Evolutionary conservation across 371 early-diverging fungal genomes (phyloP).

Genomic region (Syncephalis plumigaleata): DNA sequence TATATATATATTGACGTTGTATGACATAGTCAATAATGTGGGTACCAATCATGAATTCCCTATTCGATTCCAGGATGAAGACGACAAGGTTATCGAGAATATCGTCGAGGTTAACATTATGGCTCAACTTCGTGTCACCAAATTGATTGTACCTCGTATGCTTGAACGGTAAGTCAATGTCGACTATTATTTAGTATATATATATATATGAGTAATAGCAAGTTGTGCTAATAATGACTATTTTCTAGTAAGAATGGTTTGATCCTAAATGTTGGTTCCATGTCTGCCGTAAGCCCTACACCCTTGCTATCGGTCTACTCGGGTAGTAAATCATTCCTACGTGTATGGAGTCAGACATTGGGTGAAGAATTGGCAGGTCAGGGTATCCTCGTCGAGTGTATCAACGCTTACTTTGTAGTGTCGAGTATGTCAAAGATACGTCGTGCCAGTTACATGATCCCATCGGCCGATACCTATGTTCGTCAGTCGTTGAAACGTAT

Average conservation of each 20-base stretch:
- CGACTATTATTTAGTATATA: too few relatives aligned
- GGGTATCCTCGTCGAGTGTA: constrained; percentile 72
- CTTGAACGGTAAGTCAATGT: constrained; percentile 13
- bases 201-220: too few relatives aligned
- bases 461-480: constrained; percentile 69
- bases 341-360: constrained; percentile 77
- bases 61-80: constrained; percentile 63
- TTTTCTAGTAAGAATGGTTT: constrained; percentile 62
- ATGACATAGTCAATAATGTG: constrained; percentile 74
- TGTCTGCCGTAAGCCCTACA: constrained; percentile 73
- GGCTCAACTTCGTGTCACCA: constrained; percentile 70
- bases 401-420: constrained; percentile 87
- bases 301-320: constrained; percentile 87
- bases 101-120: constrained; percentile 83
- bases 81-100: constrained; percentile 33
- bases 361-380: constrained; percentile 60
- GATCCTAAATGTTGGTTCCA: constrained; percentile 89
- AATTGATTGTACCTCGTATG: constrained; percentile 66
- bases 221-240: too few relatives aligned
- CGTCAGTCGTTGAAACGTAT: constrained; percentile 45
- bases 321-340: constrained; percentile 86
- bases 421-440: constrained; percentile 86
- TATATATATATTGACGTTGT: too few relatives aligned
- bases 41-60: constrained; percentile 80
- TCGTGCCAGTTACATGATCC: constrained; percentile 53